Percentiles rank a stretch among this genome's conserved stretches.
Conservation (phyloP, 768 basidiomycete species). For the Leucosporidium yakuticum region DNA sequence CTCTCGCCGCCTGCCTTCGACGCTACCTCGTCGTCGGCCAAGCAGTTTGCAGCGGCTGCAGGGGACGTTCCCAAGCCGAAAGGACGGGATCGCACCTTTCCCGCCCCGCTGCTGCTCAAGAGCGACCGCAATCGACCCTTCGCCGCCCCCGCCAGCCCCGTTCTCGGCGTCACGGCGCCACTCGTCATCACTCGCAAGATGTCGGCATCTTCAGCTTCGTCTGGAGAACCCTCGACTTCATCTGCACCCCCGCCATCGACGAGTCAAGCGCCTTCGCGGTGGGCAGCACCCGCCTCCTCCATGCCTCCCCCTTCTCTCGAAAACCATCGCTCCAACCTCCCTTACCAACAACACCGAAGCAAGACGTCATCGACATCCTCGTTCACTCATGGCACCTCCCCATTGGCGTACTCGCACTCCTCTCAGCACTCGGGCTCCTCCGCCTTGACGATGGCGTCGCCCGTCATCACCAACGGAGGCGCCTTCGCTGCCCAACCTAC, state of each 20-base stretch:
- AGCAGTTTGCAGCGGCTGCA: not conserved
- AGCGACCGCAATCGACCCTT: slow-evolving; percentile 12
- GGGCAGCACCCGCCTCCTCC: not conserved
- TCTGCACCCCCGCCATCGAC: not conserved
- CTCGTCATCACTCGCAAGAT: slow-evolving; percentile 22
- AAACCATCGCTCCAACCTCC: not conserved
- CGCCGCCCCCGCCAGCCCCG: slow-evolving; percentile 9
- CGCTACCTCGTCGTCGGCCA: not conserved
- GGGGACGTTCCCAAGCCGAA: not conserved
- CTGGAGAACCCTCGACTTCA: too few relatives aligned
- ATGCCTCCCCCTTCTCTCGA: not conserved
- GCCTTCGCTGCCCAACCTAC: not conserved
- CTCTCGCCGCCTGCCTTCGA: slow-evolving; percentile 18
- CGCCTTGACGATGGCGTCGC: not conserved
- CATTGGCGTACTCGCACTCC: slow-evolving; percentile 16
- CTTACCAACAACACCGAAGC: slow-evolving; percentile 23
- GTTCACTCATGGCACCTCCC: slow-evolving; percentile 20
- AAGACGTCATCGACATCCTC: slow-evolving; percentile 30
- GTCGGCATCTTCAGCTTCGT: not conserved
- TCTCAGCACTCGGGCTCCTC: slow-evolving; percentile 3
- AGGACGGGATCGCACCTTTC: slow-evolving; percentile 22
- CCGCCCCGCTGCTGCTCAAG: slow-evolving; percentile 26
- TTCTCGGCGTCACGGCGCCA: not conserved
- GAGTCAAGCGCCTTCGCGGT: not conserved
- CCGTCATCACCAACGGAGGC: not conserved